Base-by-base conservation (phyloP, 305 asterid genomes). In the Fraxinus velutina region DNA sequence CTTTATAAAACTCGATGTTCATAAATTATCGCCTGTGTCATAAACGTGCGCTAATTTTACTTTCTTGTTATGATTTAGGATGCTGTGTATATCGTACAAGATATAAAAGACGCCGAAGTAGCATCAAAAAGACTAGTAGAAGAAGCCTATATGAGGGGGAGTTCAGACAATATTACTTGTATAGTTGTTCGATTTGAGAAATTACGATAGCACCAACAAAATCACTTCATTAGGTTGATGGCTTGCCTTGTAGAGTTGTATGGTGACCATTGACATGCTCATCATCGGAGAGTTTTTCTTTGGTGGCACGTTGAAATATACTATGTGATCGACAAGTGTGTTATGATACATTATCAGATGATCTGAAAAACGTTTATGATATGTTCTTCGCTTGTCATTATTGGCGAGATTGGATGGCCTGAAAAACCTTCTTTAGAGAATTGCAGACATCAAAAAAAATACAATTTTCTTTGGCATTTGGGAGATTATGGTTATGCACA, bases 21-120 rank as follows among this genome's bases (percentile, higher is more conserved):
- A 57, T 6, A 19, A 17, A 57, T 6, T 57, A 57, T 57, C 4
- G 13, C 0, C 27, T 17, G 4, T 6, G 29, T 57, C 68, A 57
- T 19, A 27, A 6, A 6, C 12, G 7, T 62, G 33, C 2, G 1
- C 33, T 17, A 37, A 33, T 2, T 73, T 76, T 17, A 7, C 19
- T n/a, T 52, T 52, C 22, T 52, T 27, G 21, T 57, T 44, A 44
- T 71, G 66, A 64, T 74, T 19, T 91, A 92, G 97, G 95, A 92
- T 47, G 94, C 97, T 52, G 95, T 91, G 77, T 80, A 85, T 29
- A 78, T 92, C 30, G 92, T 91, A 87, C 89, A 88, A 83, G 90
- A 86, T 44, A 86, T 88, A 71, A 36, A 57, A 52, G 88, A 88
- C 74, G 81, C 88, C 5, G 89, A 88, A 78, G 87, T 81, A 42